Percentiles rank a stretch among this genome's conserved stretches.
These are phyloP conservation scores for Zancudomyces culisetae DNA, from an alignment of 371 early-diverging fungal species.

Conservation along the genomic window DNA sequence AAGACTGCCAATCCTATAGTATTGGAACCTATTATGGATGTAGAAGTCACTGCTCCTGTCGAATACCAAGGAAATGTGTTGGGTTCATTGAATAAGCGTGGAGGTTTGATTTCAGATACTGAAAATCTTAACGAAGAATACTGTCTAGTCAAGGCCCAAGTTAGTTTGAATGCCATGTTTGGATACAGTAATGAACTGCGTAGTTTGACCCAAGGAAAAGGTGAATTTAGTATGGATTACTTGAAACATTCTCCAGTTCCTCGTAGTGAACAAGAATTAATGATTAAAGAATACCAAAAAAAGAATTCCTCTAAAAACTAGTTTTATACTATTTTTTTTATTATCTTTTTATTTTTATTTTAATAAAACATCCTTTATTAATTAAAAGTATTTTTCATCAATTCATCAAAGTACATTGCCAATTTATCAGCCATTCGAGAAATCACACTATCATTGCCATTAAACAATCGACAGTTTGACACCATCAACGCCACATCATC, in stretches of 20 bases:
- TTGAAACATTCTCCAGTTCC: constrained; percentile 67
- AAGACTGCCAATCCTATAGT: constrained; percentile 59
- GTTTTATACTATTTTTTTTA: too few species aligned
- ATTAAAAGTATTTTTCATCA: too few species aligned
- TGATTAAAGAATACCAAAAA: constrained; percentile 68
- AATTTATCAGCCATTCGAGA: too few species aligned
- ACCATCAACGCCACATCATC: constrained; percentile 54
- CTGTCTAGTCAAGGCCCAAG: constrained; percentile 64
- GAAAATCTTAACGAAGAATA: constrained; percentile 90
- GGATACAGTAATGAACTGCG: constrained; percentile 91
- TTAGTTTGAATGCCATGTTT: constrained; percentile 93
- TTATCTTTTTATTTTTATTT: too few species aligned
- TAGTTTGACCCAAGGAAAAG: constrained; percentile 84
- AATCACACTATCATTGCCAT: too few species aligned
- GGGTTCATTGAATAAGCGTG: constrained; percentile 85
- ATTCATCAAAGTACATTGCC: too few species aligned
- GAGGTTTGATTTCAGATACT: constrained; percentile 84
- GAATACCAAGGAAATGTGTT: constrained; percentile 92
- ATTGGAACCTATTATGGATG: constrained; percentile 94
- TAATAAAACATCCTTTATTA: too few species aligned
- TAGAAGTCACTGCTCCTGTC: constrained; percentile 68
- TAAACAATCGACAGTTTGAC: constrained; percentile 77
- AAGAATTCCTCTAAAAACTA: constrained; percentile 18
- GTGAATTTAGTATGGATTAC: constrained; percentile 97
- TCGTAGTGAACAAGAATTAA: constrained; percentile 58